Conservation (phyloP, 2,329 filamentous ascomycete species). For the Fusarium vanettenii region DNA sequence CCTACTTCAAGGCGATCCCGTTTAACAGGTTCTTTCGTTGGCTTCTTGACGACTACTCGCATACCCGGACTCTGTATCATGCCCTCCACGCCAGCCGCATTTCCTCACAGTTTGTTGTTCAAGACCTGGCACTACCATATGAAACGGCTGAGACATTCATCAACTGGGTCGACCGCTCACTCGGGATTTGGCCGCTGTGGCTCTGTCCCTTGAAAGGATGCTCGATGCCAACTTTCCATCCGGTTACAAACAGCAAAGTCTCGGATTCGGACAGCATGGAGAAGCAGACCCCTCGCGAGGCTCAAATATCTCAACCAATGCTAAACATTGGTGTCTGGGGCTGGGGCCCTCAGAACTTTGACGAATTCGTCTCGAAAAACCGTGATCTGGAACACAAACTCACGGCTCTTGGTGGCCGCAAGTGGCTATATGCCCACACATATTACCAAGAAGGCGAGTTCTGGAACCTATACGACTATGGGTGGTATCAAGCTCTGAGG, state of each 20-base stretch:
- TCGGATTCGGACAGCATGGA: not conserved
- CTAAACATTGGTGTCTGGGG: constrained; percentile 79
- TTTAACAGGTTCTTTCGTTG: constrained; percentile 70
- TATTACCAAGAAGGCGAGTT: constrained; percentile 78
- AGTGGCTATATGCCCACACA: constrained; percentile 85
- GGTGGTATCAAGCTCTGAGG: constrained; percentile 70
- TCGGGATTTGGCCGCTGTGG: constrained; percentile 47
- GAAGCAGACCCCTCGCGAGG: accelerated
- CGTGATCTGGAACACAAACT: constrained; percentile 74
- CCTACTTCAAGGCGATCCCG: constrained; percentile 59
- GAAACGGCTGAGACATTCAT: constrained; percentile 51
- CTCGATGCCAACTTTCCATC: constrained; percentile 40
- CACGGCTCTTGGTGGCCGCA: constrained; percentile 74
- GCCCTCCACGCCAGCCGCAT: constrained; percentile 70
- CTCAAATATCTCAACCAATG: constrained; percentile 48
- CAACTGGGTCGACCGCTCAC: constrained; percentile 42
- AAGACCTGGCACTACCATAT: constrained; percentile 71
- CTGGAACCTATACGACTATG: constrained; percentile 68
- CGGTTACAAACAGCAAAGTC: not conserved
- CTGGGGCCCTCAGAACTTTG: constrained; percentile 65
- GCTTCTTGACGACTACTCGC: constrained; percentile 69
- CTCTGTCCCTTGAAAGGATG: constrained; percentile 40
- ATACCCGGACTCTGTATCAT: constrained; percentile 71
- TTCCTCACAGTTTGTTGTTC: constrained; percentile 67
- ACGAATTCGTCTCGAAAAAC: constrained; percentile 72